phyloP scores from a whole-genome alignment of 148 eudicot species.

The Rhododendron mucronatum region DNA sequence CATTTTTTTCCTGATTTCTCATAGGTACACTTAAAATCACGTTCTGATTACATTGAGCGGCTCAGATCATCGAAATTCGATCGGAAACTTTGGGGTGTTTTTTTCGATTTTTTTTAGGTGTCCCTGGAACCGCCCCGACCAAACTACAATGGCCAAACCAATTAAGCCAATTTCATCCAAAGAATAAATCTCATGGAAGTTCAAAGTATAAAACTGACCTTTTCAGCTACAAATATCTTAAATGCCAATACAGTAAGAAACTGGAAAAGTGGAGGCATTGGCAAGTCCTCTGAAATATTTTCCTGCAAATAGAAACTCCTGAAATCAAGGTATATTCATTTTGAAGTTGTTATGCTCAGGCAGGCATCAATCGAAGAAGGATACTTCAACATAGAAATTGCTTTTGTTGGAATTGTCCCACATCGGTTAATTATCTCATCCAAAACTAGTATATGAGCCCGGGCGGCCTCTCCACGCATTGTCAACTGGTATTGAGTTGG shows the following conservation, averaged over 20 bases:
- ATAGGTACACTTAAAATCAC: no score
- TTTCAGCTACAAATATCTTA: conserved; percentile 63
- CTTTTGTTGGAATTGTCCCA: background rate
- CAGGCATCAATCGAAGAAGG: background rate
- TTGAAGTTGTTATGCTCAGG: background rate
- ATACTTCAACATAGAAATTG: background rate
- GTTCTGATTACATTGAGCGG: no score
- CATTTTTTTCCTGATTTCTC: no score
- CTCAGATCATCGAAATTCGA: no score
- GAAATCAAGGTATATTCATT: conserved; percentile 13
- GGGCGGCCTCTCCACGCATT: no score
- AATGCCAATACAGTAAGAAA: conserved; percentile 74
- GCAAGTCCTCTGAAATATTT: conserved; percentile 58
- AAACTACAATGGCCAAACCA: background rate
- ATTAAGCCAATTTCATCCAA: background rate
- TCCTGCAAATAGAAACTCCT: conserved; percentile 49
- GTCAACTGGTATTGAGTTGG: no score
- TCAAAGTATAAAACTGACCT: conserved; percentile 36
- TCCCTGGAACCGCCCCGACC: background rate
- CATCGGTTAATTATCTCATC: no score
- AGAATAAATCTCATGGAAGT: background rate
- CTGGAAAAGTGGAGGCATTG: conserved; percentile 93
- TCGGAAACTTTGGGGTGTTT: no score
- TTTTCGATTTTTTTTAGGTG: no score
- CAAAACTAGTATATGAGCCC: no score